Base-by-base conservation (phyloP, 768 basidiomycete species). In the Candolleomyces eurysporus region DNA sequence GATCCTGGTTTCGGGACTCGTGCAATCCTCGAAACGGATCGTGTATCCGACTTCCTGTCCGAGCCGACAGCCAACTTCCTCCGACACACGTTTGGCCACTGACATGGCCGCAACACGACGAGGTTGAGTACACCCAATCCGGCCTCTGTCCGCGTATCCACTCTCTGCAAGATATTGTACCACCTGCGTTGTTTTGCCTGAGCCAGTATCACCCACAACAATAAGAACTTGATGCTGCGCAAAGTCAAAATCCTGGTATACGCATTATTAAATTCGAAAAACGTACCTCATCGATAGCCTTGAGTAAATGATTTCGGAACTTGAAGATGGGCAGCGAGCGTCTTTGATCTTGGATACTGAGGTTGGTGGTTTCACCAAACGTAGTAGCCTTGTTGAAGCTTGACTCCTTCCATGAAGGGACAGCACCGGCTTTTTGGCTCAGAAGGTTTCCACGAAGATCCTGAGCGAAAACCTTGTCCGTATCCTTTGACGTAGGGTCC, bases 101-200 rank as follows among this genome's bases (percentile, higher is more conserved):
- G 96, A 98, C 88, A 98, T 97, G 9, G 97, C 97, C 39, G 97
- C 97, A 32, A 99, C 97, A 83, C 97, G 96, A 79, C 97, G 91
- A 26, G 97, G 97, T 72, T 99, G 97, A 0, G 97, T 99, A 70
- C 97, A 98, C 13, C 96, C 97, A 66, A 99, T 94, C 60, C 89
- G 88, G 53, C 93, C 92, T 65, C 75, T 85, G 68, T 98, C 96
- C 0, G 95, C 91, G 65, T 88, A 96, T 0, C 97, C 97, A 50
- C 90, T 84, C 74, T 99, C 97, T 11, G 96, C 96, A 48, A 99
- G 84, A 67, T 98, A 99, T 74, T 98, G 97, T 0, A 92, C 91
- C 95, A 99, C 98, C 71, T 99, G 97, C 0, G 97, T 99, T 7
- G 97, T 98, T 73, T 99, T 99, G 13, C 97, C 97, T 8, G 96